Evolutionary conservation across 768 basidiomycete genomes (phyloP).

Genomic region (Lactarius sanguifluus): DNA sequence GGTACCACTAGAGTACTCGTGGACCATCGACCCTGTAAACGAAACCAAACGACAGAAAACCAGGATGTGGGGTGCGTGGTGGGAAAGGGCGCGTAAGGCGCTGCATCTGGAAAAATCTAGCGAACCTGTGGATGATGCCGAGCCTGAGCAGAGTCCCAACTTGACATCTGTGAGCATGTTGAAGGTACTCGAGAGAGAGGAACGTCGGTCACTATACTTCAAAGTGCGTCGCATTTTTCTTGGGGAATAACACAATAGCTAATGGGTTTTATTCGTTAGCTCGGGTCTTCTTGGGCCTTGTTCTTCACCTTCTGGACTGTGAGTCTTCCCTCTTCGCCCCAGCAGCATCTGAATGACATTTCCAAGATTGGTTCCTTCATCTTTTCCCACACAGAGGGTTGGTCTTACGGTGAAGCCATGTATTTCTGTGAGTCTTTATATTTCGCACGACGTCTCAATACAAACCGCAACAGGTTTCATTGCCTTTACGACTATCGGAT

Average conservation of each 20-base stretch:
- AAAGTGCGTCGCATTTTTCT: constrained; percentile 42
- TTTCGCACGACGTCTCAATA: constrained; percentile 2
- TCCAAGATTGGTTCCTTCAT: constrained; percentile 63
- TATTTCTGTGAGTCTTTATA: constrained; percentile 62
- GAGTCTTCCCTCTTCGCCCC: constrained; percentile 27
- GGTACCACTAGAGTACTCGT: constrained; percentile 18
- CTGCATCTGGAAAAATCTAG: background rate
- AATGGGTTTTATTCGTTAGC: constrained; percentile 32
- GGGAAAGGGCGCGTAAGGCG: constrained; percentile 11
- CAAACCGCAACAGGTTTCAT: constrained; percentile 52
- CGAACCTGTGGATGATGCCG: background rate
- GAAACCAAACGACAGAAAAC: background rate
- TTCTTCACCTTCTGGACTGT: constrained; percentile 84
- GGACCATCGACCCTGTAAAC: constrained; percentile 19
- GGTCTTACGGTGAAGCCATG: constrained; percentile 60
- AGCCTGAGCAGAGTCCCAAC: constrained; percentile 4
- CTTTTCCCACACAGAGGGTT: constrained; percentile 67
- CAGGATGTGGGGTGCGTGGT: constrained; percentile 3
- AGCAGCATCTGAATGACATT: background rate
- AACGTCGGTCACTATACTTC: constrained; percentile 54
- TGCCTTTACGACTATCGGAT: constrained; percentile 74
- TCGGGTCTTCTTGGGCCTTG: constrained; percentile 51
- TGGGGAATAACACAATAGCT: too few relatives aligned
- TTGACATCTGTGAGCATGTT: constrained; percentile 30
- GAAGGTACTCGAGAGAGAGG: constrained; percentile 36